These are phyloP conservation scores for Aspergillus panamensis DNA, from an alignment of 495 filamentous ascomycete species.

Conservation along the genomic window DNA sequence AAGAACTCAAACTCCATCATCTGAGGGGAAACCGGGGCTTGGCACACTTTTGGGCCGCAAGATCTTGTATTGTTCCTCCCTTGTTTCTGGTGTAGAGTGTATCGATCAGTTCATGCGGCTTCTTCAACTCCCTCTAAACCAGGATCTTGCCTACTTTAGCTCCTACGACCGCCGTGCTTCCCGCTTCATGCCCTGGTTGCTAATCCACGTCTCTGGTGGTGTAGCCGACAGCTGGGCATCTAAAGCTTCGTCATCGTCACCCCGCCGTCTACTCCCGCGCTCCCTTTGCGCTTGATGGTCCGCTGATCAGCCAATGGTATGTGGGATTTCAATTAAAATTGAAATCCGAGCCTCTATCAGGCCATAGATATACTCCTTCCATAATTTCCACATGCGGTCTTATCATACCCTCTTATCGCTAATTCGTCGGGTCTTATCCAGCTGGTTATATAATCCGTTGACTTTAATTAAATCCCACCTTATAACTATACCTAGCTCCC, in stretches of 20 bases:
- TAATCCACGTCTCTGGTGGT: slow-evolving; percentile 2
- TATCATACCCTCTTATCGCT: slow-evolving; percentile 18
- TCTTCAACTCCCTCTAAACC: neutral
- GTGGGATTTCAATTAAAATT: slow-evolving; percentile 2
- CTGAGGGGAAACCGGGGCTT: slow-evolving; percentile 26
- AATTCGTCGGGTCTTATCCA: slow-evolving; percentile 15
- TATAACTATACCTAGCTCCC: slow-evolving; percentile 4
- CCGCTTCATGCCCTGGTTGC: slow-evolving; percentile 1
- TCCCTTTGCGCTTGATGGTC: slow-evolving; percentile 11
- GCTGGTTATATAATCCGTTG: slow-evolving; percentile 22
- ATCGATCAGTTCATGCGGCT: neutral
- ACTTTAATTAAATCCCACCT: slow-evolving; percentile 18
- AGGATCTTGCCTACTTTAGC: neutral
- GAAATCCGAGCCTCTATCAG: neutral
- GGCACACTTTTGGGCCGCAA: slow-evolving; percentile 18
- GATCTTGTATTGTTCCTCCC: slow-evolving; percentile 13
- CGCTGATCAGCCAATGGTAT: slow-evolving; percentile 18
- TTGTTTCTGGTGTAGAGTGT: slow-evolving; percentile 1
- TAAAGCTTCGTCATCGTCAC: slow-evolving; percentile 18
- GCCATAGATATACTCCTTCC: neutral
- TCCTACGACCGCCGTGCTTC: neutral
- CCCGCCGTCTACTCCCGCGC: slow-evolving; percentile 1
- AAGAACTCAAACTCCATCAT: neutral
- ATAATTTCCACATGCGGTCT: neutral
- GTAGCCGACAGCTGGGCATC: slow-evolving; percentile 9